Conservation (phyloP, 495 filamentous ascomycete species). For the Penicillium samsonianum region DNA sequence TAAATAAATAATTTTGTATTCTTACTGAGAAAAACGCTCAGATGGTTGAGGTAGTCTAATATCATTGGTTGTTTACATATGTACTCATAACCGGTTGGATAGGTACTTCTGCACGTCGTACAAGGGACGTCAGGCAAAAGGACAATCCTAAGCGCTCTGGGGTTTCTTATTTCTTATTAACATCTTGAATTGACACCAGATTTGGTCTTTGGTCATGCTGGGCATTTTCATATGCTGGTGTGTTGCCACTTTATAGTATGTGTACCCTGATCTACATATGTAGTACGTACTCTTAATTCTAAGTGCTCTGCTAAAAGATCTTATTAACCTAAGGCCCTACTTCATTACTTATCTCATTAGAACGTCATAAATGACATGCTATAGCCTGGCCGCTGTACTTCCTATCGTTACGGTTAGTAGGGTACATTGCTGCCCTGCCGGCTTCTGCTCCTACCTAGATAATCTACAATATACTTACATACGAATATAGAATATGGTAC, state of each 20-base stretch:
- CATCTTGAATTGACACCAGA: background rate
- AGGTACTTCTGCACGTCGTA: slow-evolving; percentile 23
- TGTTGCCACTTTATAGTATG: background rate
- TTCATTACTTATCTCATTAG: background rate
- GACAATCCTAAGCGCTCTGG: slow-evolving; percentile 5
- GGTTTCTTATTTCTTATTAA: background rate
- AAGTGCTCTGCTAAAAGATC: too few species aligned
- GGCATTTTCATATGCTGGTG: background rate
- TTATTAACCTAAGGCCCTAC: too few species aligned
- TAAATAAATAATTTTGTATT: background rate
- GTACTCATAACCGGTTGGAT: slow-evolving; percentile 6
- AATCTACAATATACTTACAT: background rate
- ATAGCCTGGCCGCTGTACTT: background rate
- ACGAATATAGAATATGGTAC: background rate
- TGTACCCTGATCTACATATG: too few species aligned
- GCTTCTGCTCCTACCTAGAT: background rate
- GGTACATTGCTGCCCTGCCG: background rate
- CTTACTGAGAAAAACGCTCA: background rate
- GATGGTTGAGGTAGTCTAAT: background rate
- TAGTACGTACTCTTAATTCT: too few species aligned
- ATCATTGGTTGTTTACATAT: slow-evolving; percentile 7
- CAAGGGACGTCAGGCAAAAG: slow-evolving; percentile 22
- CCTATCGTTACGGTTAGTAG: background rate
- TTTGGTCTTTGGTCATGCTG: background rate
- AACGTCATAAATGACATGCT: background rate